Base-by-base conservation (phyloP, 768 basidiomycete genomes). In the Holtermanniella nyarrowii region DNA sequence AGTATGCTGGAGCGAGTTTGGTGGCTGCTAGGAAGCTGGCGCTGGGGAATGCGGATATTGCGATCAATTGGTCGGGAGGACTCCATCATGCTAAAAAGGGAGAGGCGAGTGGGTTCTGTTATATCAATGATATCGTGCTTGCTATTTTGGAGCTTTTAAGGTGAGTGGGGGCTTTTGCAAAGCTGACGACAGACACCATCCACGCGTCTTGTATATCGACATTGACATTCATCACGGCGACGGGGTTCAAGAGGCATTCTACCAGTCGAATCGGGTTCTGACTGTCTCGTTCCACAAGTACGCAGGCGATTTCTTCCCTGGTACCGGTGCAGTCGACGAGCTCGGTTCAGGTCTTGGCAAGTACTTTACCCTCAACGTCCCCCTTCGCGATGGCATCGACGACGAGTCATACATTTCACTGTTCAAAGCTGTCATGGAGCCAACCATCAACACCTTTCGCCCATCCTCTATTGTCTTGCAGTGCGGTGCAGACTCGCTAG, bases 201-300 rank as follows among this genome's bases (percentile, higher is more conserved):
- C 93, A 5, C 82, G 93, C 16, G 93, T 99, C 3, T 76, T 99
- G 5, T 99, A 99, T 69, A 89, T 99, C 61, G 93, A 99, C 74
- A 99, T 99, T 58, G 93, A 99, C 66, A 96, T 97, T 50, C 93
- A 99, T 70, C 93, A 99, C 61, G 93, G 93, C 5, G 93, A 99
- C 63, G 93, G 93, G 21, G 95, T 99, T 2, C 89, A 99, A 66
- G 85, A 93, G 54, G 95, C 93, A 0, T 97, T 99, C 72, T 99
- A 93, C 73, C 85, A 93, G 60, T 85, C 88, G 37, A 90, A 99
- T 63, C 83, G 93, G n/a, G 93, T 99, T 57, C 85, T 96, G 80
- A 97, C 93, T 0, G 88, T 96, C 13, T 96, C 93, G 0, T 99
- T 99, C 74, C 93, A 99, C 77, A 97, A 97, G 74, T 99, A 95